These are phyloP conservation scores for Trichoderma aggressivum DNA, from an alignment of 2,329 filamentous ascomycete genomes.

Conservation along the genomic window DNA sequence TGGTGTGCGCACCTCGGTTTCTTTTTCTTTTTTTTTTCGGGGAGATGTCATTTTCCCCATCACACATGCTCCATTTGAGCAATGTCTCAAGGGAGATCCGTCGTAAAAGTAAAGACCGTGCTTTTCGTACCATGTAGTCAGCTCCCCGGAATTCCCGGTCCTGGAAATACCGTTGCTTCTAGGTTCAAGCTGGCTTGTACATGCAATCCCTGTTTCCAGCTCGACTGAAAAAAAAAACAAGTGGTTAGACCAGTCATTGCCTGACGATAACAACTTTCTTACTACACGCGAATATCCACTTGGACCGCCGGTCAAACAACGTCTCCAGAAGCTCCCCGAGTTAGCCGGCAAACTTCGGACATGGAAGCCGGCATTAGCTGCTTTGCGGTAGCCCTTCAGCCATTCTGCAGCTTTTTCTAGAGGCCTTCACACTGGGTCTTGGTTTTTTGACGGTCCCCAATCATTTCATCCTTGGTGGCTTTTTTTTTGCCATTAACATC, in stretches of 20 bases:
- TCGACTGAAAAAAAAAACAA: background rate
- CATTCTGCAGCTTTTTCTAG: background rate
- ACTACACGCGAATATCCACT: slow-evolving; percentile 1
- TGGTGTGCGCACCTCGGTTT: background rate
- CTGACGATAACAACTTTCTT: background rate
- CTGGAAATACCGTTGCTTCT: background rate
- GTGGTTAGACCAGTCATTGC: background rate
- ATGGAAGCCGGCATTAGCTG: background rate
- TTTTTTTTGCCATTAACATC: background rate
- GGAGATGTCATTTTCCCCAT: background rate
- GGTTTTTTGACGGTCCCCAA: background rate
- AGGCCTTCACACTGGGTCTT: background rate
- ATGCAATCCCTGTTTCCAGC: background rate
- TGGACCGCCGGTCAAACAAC: background rate
- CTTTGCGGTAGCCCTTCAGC: background rate
- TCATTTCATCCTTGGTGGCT: background rate
- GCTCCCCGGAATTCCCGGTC: background rate
- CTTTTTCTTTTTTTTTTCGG: background rate
- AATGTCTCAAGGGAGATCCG: background rate
- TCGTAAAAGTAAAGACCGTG: background rate
- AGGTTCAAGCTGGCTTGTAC: background rate
- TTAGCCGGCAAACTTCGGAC: background rate
- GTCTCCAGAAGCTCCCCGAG: background rate
- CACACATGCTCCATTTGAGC: background rate
- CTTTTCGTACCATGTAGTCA: background rate